These are phyloP conservation scores for Stereocaulon alpinum DNA, from an alignment of 495 filamentous ascomycete species.

Conservation along the genomic window DNA sequence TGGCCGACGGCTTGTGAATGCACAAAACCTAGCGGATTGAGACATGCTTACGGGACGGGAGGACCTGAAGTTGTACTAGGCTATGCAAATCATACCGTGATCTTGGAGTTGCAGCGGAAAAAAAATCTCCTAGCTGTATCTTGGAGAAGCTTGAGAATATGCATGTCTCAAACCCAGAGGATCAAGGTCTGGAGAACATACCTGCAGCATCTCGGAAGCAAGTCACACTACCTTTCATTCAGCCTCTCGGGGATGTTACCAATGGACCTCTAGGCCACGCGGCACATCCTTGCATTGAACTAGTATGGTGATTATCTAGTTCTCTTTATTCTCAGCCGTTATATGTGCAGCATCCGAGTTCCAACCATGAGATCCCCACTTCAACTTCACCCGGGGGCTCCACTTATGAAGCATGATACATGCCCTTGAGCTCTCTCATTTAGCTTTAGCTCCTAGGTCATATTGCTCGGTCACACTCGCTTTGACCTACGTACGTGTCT, in stretches of 20 bases:
- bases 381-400: neutral
- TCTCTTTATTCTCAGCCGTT: neutral
- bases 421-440: neutral
- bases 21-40: neutral
- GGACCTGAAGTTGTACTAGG: too few species aligned
- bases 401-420: neutral
- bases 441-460: neutral
- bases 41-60: too few species aligned
- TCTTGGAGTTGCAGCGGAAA: neutral
- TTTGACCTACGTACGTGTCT: neutral
- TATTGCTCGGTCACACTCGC: constrained; percentile 5
- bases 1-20: too few species aligned
- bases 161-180: neutral
- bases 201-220: neutral
- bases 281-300: neutral
- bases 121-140: neutral
- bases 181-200: neutral
- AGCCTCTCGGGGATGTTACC: neutral
- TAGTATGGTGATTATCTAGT: neutral
- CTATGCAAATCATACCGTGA: too few species aligned
- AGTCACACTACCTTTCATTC: neutral
- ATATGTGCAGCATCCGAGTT: neutral
- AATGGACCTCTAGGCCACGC: neutral
- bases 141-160: constrained; percentile 2
- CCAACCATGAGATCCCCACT: neutral